These are phyloP conservation scores for Prototheca cutis DNA, from an alignment of 163 green algal species.

Conservation along the genomic window DNA sequence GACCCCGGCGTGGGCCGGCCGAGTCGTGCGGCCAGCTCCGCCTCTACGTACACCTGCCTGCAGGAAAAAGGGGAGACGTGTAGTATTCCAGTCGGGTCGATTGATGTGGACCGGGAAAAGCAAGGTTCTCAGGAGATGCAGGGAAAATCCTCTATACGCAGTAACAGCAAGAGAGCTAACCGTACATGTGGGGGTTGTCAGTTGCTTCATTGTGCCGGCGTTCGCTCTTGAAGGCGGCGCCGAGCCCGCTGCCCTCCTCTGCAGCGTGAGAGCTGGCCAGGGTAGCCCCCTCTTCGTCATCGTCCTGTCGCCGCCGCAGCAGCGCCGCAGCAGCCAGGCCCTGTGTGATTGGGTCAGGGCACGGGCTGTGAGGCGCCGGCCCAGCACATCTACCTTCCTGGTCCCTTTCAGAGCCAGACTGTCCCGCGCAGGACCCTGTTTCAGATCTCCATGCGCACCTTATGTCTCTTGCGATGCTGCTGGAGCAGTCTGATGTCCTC, in stretches of 20 bases:
- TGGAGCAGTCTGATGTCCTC: slow-evolving; percentile 33
- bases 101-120: neutral
- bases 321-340: slow-evolving; percentile 16
- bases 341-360: slow-evolving; percentile 12
- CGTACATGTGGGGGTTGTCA: slow-evolving; percentile 34
- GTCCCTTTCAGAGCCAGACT: too few species aligned
- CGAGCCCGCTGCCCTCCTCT: slow-evolving; percentile 1
- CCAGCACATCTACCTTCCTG: too few species aligned
- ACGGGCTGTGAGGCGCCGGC: too few species aligned
- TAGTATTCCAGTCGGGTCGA: neutral
- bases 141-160: too few species aligned
- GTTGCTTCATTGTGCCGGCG: slow-evolving; percentile 11
- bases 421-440: too few species aligned
- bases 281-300: neutral
- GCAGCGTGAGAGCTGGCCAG: neutral
- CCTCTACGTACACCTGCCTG: slow-evolving; percentile 42
- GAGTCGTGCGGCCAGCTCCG: slow-evolving; percentile 36
- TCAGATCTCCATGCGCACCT: slow-evolving; percentile 8
- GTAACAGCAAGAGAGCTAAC: too few species aligned
- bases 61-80: too few species aligned
- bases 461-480: slow-evolving; percentile 20
- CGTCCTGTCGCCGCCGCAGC: neutral
- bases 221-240: slow-evolving; percentile 36
- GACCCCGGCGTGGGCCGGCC: slow-evolving; percentile 6
- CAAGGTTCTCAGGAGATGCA: too few species aligned